These are phyloP conservation scores for Candida silvatica DNA, from an alignment of 805 yeast genomes.

Conservation along the genomic window DNA sequence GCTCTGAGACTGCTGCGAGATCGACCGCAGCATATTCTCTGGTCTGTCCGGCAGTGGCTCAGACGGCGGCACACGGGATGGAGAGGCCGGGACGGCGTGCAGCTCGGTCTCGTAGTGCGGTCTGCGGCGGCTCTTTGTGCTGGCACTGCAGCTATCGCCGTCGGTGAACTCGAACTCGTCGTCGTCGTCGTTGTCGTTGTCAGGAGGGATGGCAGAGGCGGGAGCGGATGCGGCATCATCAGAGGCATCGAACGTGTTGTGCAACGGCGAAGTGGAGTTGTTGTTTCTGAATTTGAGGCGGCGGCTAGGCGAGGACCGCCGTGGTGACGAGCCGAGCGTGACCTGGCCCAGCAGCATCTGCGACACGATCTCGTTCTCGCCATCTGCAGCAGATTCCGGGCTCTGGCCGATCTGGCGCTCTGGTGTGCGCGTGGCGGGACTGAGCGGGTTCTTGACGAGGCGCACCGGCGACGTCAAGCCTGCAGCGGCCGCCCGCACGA, in stretches of 20 bases:
- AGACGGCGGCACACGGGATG: neutral
- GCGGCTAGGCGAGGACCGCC: neutral
- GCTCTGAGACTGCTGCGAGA: no score
- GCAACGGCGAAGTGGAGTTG: neutral
- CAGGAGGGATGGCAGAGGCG: no score
- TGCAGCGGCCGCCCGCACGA: neutral
- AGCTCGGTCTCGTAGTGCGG: neutral
- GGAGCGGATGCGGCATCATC: no score
- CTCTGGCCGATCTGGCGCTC: neutral
- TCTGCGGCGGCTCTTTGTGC: neutral
- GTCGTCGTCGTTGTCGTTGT: no score
- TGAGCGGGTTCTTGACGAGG: neutral
- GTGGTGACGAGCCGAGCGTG: neutral
- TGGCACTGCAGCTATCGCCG: neutral
- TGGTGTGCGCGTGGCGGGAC: neutral
- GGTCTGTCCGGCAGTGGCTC: no score
- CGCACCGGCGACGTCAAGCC: neutral
- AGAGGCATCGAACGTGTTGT: neutral
- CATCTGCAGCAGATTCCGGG: neutral
- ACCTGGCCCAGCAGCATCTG: neutral
- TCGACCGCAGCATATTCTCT: no score
- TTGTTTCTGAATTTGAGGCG: neutral
- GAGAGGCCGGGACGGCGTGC: neutral
- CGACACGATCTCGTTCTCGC: neutral
- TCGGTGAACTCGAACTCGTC: neutral